Evolutionary conservation across 116 monocot genomes (phyloP).

Genomic region (Zostera marina): DNA sequence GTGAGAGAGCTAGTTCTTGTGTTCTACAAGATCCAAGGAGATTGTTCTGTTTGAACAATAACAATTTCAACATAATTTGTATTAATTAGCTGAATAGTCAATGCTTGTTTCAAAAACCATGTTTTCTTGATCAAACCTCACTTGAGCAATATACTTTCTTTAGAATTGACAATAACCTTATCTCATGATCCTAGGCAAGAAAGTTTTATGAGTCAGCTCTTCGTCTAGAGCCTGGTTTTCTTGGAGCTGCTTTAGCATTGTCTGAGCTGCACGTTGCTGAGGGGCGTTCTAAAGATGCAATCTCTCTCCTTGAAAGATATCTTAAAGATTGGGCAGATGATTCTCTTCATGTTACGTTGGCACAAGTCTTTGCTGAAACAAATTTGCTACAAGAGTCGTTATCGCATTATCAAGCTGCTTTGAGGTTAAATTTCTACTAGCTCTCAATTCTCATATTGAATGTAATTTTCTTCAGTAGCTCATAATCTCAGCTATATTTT

Average conservation of each 20-base stretch:
- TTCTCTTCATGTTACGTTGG: constrained; percentile 89
- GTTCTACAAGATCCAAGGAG: no score
- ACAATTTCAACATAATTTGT: no score
- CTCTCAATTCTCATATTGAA: neutral
- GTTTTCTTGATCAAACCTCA: no score
- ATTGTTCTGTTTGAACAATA: no score
- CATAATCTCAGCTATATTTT: no score
- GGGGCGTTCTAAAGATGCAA: constrained; percentile 80
- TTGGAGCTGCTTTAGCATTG: constrained; percentile 92
- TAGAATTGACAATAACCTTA: neutral
- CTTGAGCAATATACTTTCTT: neutral
- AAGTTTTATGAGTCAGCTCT: constrained; percentile 96
- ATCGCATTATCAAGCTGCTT: constrained; percentile 89
- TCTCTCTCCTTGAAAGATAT: constrained; percentile 80
- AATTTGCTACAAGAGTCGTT: constrained; percentile 85
- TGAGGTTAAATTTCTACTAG: constrained; percentile 43
- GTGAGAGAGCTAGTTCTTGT: no score
- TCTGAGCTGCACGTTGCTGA: constrained; percentile 89
- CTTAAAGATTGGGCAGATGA: constrained; percentile 96
- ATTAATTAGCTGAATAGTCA: no score
- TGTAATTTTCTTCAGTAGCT: neutral
- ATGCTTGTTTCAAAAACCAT: no score
- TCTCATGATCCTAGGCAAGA: constrained; percentile 47
- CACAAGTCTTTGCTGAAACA: constrained; percentile 95
- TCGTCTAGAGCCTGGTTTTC: constrained; percentile 90